A percentile compares a stretch with the other conserved stretches of the same genome.
Conservation (phyloP, 345 rosid genomes). For the Isatis tinctoria region DNA sequence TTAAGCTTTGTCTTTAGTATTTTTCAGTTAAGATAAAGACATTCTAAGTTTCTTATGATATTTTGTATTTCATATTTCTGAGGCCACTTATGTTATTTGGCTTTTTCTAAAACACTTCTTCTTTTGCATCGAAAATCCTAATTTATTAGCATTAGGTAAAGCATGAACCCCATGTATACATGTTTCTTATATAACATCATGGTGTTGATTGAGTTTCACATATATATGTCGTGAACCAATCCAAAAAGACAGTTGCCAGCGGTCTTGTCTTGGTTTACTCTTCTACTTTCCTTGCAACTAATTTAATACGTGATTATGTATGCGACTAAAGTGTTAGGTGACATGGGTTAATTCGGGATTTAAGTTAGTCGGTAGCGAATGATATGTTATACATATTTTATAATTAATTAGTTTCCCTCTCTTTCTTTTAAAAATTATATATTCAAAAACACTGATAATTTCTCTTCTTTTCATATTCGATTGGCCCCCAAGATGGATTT, state of each 20-base stretch:
- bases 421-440: neutral
- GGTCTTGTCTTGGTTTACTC: neutral
- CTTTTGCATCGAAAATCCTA: neutral
- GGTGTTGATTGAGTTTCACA: neutral
- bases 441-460: slow-evolving; percentile 3
- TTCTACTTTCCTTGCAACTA: slow-evolving; percentile 3
- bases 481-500: slow-evolving; percentile 10
- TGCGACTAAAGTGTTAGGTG: slow-evolving; percentile 5
- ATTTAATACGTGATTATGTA: slow-evolving; percentile 11
- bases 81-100: neutral
- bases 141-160: slow-evolving; percentile 1
- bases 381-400: slow-evolving; percentile 9
- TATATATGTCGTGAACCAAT: neutral
- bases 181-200: neutral
- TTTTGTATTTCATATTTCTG: neutral
- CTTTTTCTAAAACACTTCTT: neutral
- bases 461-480: neutral
- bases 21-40: too few species aligned
- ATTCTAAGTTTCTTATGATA: too few species aligned
- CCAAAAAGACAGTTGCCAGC: slow-evolving; percentile 1
- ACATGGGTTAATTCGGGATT: neutral
- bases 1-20: too few species aligned
- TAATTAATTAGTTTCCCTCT: neutral
- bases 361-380: slow-evolving; percentile 19
- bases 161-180: neutral